Conservation (phyloP, 768 basidiomycete genomes). For the Lactarius sp. region DNA sequence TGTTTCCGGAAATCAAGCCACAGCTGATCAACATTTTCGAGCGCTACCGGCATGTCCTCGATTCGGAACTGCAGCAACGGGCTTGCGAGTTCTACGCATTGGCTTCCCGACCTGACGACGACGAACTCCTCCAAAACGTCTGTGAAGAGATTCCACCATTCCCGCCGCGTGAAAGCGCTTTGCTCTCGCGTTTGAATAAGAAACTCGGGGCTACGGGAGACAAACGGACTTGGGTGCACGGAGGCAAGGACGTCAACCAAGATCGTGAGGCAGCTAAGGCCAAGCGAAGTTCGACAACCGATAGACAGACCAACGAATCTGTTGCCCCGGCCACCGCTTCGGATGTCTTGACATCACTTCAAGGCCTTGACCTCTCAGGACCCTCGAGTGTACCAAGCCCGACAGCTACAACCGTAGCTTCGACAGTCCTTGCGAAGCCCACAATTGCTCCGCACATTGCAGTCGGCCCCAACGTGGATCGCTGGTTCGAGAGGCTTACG, state of each 20-base stretch:
- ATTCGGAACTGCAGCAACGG: constrained; percentile 95
- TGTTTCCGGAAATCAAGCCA: constrained; percentile 96
- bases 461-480: constrained; percentile 68
- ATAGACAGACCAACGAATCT: constrained; percentile 31
- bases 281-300: constrained; percentile 25
- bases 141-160: constrained; percentile 99
- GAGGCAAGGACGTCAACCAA: constrained; percentile 87
- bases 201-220: constrained; percentile 93
- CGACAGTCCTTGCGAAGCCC: constrained; percentile 10
- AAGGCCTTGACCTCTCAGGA: constrained; percentile 69
- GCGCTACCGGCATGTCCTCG: constrained; percentile 94
- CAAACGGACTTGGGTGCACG: constrained; percentile 92
- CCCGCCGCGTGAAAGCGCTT: constrained; percentile 88
- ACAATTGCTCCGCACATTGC: constrained; percentile 48
- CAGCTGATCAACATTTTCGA: constrained; percentile 94
- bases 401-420: constrained; percentile 18
- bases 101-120: constrained; percentile 78
- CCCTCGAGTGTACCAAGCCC: constrained; percentile 29
- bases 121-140: constrained; percentile 88
- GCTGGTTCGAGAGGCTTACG: constrained; percentile 83
- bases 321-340: constrained; percentile 35
- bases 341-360: constrained; percentile 68
- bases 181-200: constrained; percentile 80
- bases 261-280: constrained; percentile 61
- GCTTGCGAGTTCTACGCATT: constrained; percentile 97